Evolutionary conservation across 2,329 filamentous ascomycete genomes (phyloP).

Genomic region (Pestalotiopsis sp.): DNA sequence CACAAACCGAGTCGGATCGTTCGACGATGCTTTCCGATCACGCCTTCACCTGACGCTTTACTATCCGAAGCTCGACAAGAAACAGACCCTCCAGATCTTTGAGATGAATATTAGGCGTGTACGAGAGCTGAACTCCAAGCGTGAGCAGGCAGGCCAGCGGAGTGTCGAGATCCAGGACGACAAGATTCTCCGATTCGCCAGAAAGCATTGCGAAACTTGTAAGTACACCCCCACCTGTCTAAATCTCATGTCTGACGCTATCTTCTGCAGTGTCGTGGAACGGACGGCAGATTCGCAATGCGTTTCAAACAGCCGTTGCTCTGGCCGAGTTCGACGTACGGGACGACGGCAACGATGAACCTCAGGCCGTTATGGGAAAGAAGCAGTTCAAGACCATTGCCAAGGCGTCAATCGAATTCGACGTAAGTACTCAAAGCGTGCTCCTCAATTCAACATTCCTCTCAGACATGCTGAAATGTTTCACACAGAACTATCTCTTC

Average conservation of each 20-base stretch:
- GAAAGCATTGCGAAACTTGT: neutral
- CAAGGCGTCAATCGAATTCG: conserved; percentile 8
- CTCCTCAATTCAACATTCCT: no score
- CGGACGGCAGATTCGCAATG: conserved; percentile 17
- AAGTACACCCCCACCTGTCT: no score
- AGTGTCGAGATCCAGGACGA: neutral
- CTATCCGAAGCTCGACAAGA: conserved; percentile 19
- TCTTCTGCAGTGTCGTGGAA: conserved; percentile 7
- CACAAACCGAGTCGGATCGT: conserved; percentile 24
- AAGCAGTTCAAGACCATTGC: conserved; percentile 14
- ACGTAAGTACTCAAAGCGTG: neutral
- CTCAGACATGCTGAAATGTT: no score
- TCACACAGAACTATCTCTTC: neutral
- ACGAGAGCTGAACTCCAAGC: neutral
- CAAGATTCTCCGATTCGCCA: conserved; percentile 8
- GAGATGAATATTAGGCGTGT: conserved; percentile 35
- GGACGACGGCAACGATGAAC: neutral
- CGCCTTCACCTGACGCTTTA: conserved; percentile 24
- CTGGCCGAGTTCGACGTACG: conserved; percentile 8
- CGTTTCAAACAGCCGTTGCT: conserved; percentile 14
- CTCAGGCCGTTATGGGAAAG: conserved; percentile 2
- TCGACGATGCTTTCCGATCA: conserved; percentile 29
- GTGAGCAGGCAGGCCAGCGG: neutral
- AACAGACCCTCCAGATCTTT: conserved; percentile 21
- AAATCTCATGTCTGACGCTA: no score